Conservation (phyloP, 441 rosid species). For the Eutrema salsugineum region DNA sequence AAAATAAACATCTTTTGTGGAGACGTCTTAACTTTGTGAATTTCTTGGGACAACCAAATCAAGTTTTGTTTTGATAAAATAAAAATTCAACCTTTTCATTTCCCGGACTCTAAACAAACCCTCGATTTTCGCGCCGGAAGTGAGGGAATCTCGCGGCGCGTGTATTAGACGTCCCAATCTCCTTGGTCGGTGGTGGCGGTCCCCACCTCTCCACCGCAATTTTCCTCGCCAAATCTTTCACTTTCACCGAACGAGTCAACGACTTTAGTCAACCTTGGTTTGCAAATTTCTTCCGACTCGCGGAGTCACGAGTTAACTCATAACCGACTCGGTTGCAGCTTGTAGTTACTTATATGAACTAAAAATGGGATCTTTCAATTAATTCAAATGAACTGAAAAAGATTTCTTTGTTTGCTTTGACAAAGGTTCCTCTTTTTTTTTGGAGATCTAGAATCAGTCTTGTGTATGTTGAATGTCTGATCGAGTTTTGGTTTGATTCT, state of each 20-base stretch:
- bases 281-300: background rate
- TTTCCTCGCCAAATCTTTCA: background rate
- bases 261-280: background rate
- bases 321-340: background rate
- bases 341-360: background rate
- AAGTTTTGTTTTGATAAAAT: background rate
- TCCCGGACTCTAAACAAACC: background rate
- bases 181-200: slow-evolving; percentile 18
- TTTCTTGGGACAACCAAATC: background rate
- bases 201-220: slow-evolving; percentile 7
- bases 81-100: background rate
- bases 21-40: slow-evolving; percentile 26
- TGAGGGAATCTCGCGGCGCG: slow-evolving; percentile 14
- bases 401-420: background rate
- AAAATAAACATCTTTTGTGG: slow-evolving; percentile 11
- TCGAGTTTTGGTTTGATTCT: background rate
- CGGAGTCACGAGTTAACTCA: background rate
- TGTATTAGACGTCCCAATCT: background rate
- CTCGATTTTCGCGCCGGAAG: slow-evolving; percentile 10
- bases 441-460: background rate
- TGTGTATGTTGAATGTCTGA: background rate
- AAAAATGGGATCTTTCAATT: background rate
- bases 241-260: background rate
- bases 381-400: background rate
- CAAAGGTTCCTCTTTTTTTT: slow-evolving; percentile 2